A percentile compares a stretch with the other conserved stretches of the same genome.
Evolutionary conservation across 78 protist genomes (phyloP).

Genomic region (Parvularia atlantis): DNA sequence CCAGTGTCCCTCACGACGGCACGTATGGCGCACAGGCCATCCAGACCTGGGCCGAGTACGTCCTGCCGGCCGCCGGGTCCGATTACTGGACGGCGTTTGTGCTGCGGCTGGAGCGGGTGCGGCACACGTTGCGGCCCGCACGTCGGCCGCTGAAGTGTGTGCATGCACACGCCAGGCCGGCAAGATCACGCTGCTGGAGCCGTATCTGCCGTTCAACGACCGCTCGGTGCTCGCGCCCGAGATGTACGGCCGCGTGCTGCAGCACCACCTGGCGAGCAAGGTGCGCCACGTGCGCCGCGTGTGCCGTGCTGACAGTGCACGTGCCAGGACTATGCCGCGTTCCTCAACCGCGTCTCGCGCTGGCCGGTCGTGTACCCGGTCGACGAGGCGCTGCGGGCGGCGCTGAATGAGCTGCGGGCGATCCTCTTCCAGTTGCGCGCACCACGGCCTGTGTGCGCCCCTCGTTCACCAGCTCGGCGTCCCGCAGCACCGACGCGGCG

Average conservation of each 20-base stretch:
- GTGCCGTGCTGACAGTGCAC: too few relatives aligned
- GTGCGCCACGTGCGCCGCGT: too few relatives aligned
- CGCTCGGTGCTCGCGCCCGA: neutral
- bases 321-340: neutral
- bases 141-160: too few relatives aligned
- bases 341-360: neutral
- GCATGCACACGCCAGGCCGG: neutral
- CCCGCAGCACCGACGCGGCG: neutral
- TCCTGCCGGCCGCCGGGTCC: neutral
- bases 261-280: neutral
- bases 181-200: neutral
- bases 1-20: too few relatives aligned
- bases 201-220: conserved; percentile 11
- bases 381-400: neutral
- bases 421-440: neutral
- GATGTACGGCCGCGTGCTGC: neutral
- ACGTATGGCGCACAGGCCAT: neutral
- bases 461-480: too few relatives aligned
- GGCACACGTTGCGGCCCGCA: too few relatives aligned
- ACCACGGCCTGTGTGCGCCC: neutral
- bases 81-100: conserved; percentile 1
- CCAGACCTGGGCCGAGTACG: conserved; percentile 8
- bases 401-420: neutral
- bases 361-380: conserved; percentile 10
- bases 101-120: neutral